These are phyloP conservation scores for Aspergillus terreus DNA, from an alignment of 2,329 filamentous ascomycete genomes.

Conservation along the genomic window DNA sequence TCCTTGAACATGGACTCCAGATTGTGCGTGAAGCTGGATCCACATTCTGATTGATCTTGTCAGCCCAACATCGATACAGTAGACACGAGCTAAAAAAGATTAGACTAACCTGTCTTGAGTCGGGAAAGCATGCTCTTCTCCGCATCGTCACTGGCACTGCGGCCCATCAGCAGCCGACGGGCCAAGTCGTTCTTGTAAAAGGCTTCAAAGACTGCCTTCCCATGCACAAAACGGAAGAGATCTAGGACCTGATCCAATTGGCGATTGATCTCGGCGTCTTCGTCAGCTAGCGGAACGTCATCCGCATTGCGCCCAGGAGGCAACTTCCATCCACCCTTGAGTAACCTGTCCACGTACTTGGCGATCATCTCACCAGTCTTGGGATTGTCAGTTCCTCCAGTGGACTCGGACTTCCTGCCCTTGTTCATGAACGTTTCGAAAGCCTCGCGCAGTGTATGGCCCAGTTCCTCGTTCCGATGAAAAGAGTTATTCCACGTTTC, in stretches of 20 bases:
- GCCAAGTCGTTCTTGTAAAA: constrained; percentile 99
- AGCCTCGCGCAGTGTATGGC: constrained; percentile 74
- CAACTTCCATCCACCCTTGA: constrained; percentile 78
- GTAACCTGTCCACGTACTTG: constrained; percentile 87
- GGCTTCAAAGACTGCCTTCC: constrained; percentile 95
- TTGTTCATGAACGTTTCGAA: constrained; percentile 94
- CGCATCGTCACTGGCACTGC: constrained; percentile 90
- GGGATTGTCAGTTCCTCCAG: constrained; percentile 77
- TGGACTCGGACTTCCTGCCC: constrained; percentile 64
- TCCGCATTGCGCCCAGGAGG: constrained; percentile 51
- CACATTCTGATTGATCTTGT: constrained; percentile 62
- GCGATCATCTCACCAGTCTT: constrained; percentile 99
- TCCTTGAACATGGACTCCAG: constrained; percentile 99
- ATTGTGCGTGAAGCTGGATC: constrained; percentile 91
- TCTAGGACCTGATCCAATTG: constrained; percentile 92
- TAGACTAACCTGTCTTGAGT: constrained; percentile 63
- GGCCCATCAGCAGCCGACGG: constrained; percentile 80
- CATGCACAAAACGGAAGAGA: constrained; percentile 93
- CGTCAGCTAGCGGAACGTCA: constrained; percentile 66
- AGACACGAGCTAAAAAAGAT: not conserved
- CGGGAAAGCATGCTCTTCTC: constrained; percentile 93
- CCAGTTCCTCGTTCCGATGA: constrained; percentile 69
- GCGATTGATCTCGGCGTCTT: constrained; percentile 85
- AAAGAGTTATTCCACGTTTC: constrained; percentile 74
- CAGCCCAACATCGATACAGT: not conserved